Base-by-base conservation (phyloP, 1,139 yeast species). In the Yamadazyma atlantica region DNA sequence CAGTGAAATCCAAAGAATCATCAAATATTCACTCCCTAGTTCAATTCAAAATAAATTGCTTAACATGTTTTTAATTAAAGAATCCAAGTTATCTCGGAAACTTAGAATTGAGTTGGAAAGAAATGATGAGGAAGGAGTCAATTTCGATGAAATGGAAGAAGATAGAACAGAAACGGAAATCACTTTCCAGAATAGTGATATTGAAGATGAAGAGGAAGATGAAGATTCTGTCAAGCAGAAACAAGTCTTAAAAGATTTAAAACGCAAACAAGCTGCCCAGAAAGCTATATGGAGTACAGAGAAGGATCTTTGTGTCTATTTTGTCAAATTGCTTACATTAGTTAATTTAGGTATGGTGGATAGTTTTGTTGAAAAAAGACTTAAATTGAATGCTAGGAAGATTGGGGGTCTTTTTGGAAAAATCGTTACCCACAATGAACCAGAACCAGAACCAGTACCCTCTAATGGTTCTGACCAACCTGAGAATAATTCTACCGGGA, bases 51-150 rank as follows among this genome's bases (percentile, higher is more conserved):
- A 45, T 1, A 49, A 52, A 18, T 39, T 69, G 4, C 40, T 66
- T 37, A 54, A 58, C 22, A 48, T 62, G 9, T 69, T 63, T 38
- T 55, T 69, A 34, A 50, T 54, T 25, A 67, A 66, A 38, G 75
- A 69, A 41, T 55, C 64, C 1, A 51, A 49, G 21, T 41, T 65
- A 5, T 72, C 65, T 0, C 44, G 42, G 18, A 29, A 42, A 3
- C 40, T 54, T 12, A 60, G 57, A 0, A 52, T 70, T 3, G 66
- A 69, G 10, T 56, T 83, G 38, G 84, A 78, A 25, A 69, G 86
- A 50, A 64, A 61, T 17, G 80, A 70, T 28, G 69, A 71, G 27
- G 89, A 83, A 55, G 82, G 73, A 49, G 85, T 80, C 3, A 73
- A 29, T n/a, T 16, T 21, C 13, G 25, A 14, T 8, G 37, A 32